Evolutionary conservation across 2,329 filamentous ascomycete genomes (phyloP).

Genomic region (Xylariaceae sp.): DNA sequence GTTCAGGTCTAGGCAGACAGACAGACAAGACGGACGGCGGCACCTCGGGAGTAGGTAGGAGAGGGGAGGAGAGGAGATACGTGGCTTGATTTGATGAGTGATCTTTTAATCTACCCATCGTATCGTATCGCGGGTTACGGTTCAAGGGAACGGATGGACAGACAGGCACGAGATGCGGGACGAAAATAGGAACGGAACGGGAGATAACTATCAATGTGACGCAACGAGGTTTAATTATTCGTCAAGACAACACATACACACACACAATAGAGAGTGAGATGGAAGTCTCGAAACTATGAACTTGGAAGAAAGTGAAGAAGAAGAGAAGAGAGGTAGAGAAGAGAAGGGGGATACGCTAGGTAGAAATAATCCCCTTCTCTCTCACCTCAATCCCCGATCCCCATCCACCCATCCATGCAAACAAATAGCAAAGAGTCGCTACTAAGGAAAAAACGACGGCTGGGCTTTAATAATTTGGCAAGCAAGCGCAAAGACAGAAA

Average conservation of each 20-base stretch:
- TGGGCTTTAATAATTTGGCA: too few species aligned
- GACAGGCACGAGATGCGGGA: neutral
- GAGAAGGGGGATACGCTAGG: too few species aligned
- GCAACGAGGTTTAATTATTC: neutral
- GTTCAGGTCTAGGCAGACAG: too few species aligned
- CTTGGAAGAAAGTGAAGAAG: neutral
- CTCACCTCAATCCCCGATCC: neutral
- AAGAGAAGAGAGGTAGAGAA: neutral
- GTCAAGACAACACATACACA: neutral
- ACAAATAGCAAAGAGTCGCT: neutral
- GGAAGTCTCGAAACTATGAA: neutral
- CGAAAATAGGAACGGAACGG: neutral
- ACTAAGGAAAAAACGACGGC: too few species aligned
- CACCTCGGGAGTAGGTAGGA: too few species aligned
- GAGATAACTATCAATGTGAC: neutral
- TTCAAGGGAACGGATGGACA: too few species aligned
- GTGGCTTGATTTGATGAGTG: too few species aligned
- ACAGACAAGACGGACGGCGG: too few species aligned
- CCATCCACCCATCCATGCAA: neutral
- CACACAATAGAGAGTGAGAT: neutral
- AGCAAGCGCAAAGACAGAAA: neutral
- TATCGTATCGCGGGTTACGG: too few species aligned
- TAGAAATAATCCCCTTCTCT: too few species aligned
- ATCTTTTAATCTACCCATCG: too few species aligned
- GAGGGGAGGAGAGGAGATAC: too few species aligned